Conservation (phyloP, 192 early-diverging fungal genomes). For the Podila epigama region DNA sequence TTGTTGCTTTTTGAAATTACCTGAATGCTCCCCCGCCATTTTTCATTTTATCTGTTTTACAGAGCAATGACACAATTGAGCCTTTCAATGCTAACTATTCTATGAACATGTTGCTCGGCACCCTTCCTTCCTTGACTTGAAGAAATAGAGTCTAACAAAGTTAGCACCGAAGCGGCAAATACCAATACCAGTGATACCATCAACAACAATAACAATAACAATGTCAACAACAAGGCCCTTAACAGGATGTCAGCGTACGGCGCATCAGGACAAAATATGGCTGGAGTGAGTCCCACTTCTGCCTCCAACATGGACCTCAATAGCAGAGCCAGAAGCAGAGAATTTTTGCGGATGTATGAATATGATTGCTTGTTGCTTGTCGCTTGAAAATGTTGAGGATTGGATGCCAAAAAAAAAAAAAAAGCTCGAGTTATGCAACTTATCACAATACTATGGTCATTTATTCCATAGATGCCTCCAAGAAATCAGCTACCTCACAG, state of each 20-base stretch:
- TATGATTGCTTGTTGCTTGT: neutral
- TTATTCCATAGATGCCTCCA: constrained; percentile 27
- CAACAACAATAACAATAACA: constrained; percentile 8
- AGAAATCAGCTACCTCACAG: constrained; percentile 43
- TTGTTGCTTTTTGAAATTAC: no score
- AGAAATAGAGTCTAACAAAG: neutral
- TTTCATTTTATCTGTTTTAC: no score
- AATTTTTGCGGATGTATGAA: constrained; percentile 46
- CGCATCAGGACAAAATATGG: constrained; percentile 29
- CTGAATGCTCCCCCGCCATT: no score
- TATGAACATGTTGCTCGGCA: no score
- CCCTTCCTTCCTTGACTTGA: neutral
- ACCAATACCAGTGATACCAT: no score
- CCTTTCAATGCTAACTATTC: no score
- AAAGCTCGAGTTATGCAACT: neutral
- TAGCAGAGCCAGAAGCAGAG: constrained; percentile 48
- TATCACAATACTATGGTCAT: neutral
- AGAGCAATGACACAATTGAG: no score
- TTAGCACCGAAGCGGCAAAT: neutral
- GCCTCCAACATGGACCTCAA: constrained; percentile 18
- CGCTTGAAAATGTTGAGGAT: neutral
- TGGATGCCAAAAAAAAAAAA: neutral
- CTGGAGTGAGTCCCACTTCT: constrained; percentile 44
- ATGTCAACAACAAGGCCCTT: constrained; percentile 25
- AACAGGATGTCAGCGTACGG: constrained; percentile 47